A percentile compares a stretch with the other conserved stretches of the same genome.
These are phyloP conservation scores for Geranium rotundifolium DNA, from an alignment of 345 rosid genomes.

Conservation along the genomic window DNA sequence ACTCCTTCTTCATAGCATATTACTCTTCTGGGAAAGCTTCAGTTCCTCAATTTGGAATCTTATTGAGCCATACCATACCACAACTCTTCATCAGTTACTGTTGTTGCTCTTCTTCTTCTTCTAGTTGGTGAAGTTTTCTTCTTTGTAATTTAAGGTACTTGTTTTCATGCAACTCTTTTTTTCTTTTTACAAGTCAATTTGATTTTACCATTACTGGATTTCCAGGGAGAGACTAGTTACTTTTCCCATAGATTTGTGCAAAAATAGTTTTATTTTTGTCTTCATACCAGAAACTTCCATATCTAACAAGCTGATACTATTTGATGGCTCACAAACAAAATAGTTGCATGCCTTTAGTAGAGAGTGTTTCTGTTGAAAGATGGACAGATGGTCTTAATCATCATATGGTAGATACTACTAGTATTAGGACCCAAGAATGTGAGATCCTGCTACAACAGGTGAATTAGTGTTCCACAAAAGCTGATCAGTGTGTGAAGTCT, in stretches of 20 bases:
- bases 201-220: too few relatives aligned
- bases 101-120: neutral
- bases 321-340: too few relatives aligned
- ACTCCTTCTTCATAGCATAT: constrained; percentile 15
- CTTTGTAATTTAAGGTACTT: neutral
- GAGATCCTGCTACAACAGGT: neutral
- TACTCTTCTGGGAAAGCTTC: constrained; percentile 17
- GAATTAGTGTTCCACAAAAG: neutral
- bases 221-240: too few relatives aligned
- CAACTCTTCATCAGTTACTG: neutral
- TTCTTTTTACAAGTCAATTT: neutral
- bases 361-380: too few relatives aligned
- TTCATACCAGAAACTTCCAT: neutral
- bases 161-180: neutral
- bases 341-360: too few relatives aligned
- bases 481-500: too few relatives aligned
- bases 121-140: neutral
- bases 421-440: too few relatives aligned
- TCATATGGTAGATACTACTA: too few relatives aligned
- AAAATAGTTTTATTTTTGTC: neutral
- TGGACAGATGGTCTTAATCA: too few relatives aligned
- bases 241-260: too few relatives aligned
- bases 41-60: constrained; percentile 19
- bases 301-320: too few relatives aligned
- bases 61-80: too few relatives aligned